Evolutionary conservation across 2,329 filamentous ascomycete genomes (phyloP), one percentile per base, ranked within the genome.

Genomic region (Thelonectria blattea): DNA sequence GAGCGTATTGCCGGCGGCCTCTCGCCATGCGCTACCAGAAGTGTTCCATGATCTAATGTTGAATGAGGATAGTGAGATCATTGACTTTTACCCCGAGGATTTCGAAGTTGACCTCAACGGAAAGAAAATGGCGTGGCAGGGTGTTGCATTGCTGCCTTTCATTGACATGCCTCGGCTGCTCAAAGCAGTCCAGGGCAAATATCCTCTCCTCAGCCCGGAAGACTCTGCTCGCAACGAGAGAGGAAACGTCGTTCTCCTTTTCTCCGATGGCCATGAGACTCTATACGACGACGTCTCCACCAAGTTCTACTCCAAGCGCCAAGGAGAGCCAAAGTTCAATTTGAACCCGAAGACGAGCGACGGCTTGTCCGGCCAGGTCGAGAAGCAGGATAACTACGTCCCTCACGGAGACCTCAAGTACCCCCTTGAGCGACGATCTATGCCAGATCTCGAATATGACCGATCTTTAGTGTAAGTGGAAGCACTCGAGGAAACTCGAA

Each of bases 41-140:
- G 85, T 91, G 2, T 99, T 98, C 79, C 93, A 97, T 72, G 84
- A 89, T 56, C 83, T 99, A 17, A 99, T 99, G 95, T 90, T 89
- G 24, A 83, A 96, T 10, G 83, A 90, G 14, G 88, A 96, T 47
- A 97, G 93, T 71, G 88, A 93, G 49, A 98, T 99, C 69, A 92
- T 97, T 66, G 94, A 99, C 74, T 99, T 99, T 75, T 99, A 99
- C 71, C 96, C 96, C 0, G 91, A 93, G 72, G 92, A 97, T 22
- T 99, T 99, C 69, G 88, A 91, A 15, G 85, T 98, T 54, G 95
- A 99, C 75, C 79, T 98, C 43, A 99, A 99, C 67, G 95, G 95
- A 56, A 98, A 98, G 81, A 99, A 98, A 74, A 96, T 97, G 79
- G 92, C 93, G 0, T 99, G 96, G 95, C 94, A 98, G 75, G 95